A percentile compares a stretch with the other conserved stretches of the same genome.
phyloP scores from a whole-genome alignment of 192 early-diverging fungal species.

The Chytriomyces sp. region DNA sequence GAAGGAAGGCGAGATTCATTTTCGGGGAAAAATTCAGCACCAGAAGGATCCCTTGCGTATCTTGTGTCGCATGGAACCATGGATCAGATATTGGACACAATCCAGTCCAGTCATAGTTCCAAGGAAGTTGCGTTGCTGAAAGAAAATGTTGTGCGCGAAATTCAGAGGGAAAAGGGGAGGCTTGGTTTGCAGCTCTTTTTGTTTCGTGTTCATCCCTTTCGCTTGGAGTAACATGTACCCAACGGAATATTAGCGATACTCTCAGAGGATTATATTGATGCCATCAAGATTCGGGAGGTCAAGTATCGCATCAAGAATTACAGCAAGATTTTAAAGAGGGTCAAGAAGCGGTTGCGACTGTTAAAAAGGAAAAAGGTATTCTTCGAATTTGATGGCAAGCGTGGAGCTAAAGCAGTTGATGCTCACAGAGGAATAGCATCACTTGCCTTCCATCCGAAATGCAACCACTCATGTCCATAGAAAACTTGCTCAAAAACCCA shows the following conservation, averaged over 20 bases:
- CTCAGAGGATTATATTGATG: slow-evolving; percentile 13
- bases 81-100: slow-evolving; percentile 11
- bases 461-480: no score
- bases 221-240: no score
- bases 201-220: no score
- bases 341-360: slow-evolving; percentile 4
- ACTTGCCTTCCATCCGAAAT: no score
- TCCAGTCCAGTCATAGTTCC: neutral
- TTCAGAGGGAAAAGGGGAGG: slow-evolving; percentile 10
- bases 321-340: slow-evolving; percentile 15
- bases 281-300: slow-evolving; percentile 9
- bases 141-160: slow-evolving; percentile 13
- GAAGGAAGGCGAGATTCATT: neutral
- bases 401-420: no score
- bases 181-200: neutral
- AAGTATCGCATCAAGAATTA: slow-evolving; percentile 10
- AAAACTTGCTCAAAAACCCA: no score
- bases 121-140: slow-evolving; percentile 1
- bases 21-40: no score
- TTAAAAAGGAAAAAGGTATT: slow-evolving; percentile 12
- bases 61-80: neutral
- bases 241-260: no score
- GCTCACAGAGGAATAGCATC: no score
- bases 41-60: neutral
- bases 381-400: no score